These are phyloP conservation scores for Guyanaporus albipodus DNA, from an alignment of 768 basidiomycete species.

Conservation along the genomic window DNA sequence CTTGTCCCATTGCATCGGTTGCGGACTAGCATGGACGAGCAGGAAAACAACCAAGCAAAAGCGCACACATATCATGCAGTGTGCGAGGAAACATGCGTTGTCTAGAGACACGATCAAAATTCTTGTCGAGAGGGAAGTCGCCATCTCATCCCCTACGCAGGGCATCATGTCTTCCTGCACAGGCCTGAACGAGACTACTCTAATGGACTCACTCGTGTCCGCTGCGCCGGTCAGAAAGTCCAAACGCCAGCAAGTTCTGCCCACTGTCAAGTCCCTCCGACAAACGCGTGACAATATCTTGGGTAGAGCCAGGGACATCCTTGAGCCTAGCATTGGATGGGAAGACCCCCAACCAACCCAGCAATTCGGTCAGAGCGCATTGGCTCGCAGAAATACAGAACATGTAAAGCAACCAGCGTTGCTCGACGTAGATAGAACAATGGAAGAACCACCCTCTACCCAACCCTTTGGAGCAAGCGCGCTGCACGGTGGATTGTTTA, in stretches of 20 bases:
- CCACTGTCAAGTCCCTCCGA: conserved; percentile 44
- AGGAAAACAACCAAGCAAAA: conserved; percentile 64
- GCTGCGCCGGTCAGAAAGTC: conserved; percentile 44
- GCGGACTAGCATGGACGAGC: conserved; percentile 64
- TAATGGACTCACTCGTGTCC: conserved; percentile 52
- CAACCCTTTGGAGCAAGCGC: conserved; percentile 41
- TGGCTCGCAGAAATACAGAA: conserved; percentile 16
- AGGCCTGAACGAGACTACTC: conserved; percentile 28
- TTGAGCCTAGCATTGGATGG: conserved; percentile 16
- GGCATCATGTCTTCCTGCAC: background rate
- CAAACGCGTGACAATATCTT: conserved; percentile 45
- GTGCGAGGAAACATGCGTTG: conserved; percentile 58
- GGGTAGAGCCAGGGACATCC: conserved; percentile 35
- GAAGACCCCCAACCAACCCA: conserved; percentile 26
- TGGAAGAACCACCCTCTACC: conserved; percentile 25
- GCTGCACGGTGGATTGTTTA: conserved; percentile 18
- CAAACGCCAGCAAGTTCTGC: conserved; percentile 34
- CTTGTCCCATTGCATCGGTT: conserved; percentile 59
- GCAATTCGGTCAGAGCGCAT: conserved; percentile 30
- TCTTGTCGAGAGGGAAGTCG: conserved; percentile 50
- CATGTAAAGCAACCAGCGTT: background rate
- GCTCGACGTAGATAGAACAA: background rate
- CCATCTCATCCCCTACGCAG: conserved; percentile 1
- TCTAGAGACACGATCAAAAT: conserved; percentile 50
- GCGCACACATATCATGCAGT: conserved; percentile 59